These are phyloP conservation scores for Onygenales sp. DNA, from an alignment of 2,329 filamentous ascomycete genomes.

Conservation along the genomic window DNA sequence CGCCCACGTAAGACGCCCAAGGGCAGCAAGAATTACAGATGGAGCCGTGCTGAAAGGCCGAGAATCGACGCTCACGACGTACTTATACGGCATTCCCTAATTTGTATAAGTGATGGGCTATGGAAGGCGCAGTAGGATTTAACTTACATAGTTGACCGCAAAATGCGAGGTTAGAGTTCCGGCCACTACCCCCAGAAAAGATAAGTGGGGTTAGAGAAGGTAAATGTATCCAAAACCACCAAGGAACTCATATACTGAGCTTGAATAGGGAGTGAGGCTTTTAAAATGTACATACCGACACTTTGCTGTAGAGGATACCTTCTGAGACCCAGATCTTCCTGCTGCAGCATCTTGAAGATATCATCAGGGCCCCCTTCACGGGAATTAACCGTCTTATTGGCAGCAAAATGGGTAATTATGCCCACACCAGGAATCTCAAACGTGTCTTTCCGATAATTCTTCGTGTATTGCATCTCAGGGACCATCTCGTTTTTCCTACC, in stretches of 20 bases:
- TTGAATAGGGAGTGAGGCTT: background rate
- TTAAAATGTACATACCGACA: constrained; percentile 20
- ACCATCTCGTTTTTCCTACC: background rate
- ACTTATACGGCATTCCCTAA: constrained; percentile 52
- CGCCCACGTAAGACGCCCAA: constrained; percentile 47
- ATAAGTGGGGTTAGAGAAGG: background rate
- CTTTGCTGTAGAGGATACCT: constrained; percentile 28
- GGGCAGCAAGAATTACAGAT: constrained; percentile 31
- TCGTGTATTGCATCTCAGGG: constrained; percentile 9
- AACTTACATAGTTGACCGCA: constrained; percentile 37
- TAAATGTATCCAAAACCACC: background rate
- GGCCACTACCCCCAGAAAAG: constrained; percentile 16
- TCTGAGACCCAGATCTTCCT: constrained; percentile 36
- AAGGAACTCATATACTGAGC: background rate
- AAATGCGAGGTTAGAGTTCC: constrained; percentile 38
- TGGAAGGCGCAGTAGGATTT: background rate
- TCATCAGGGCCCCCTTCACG: constrained; percentile 50
- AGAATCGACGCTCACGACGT: constrained; percentile 41
- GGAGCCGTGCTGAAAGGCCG: constrained; percentile 34
- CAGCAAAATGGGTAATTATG: constrained; percentile 46
- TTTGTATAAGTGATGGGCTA: background rate
- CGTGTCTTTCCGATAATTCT: constrained; percentile 24
- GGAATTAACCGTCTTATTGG: constrained; percentile 44
- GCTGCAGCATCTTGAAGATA: constrained; percentile 46
- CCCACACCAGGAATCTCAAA: constrained; percentile 30